Evolutionary conservation across 768 basidiomycete genomes (phyloP).

Genomic region (Panaeolus papilionaceus): DNA sequence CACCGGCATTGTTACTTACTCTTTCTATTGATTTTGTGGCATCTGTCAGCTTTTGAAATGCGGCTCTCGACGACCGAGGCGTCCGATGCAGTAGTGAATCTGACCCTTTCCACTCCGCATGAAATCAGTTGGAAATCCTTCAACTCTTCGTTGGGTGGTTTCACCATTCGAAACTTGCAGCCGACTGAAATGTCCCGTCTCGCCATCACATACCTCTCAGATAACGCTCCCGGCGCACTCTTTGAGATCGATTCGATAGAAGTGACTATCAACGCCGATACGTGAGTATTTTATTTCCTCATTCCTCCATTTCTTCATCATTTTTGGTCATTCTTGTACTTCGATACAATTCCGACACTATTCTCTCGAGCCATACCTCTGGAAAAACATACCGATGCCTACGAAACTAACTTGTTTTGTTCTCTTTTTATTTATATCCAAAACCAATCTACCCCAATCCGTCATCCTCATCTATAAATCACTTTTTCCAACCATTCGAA

Average conservation of each 20-base stretch:
- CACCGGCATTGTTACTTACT: neutral
- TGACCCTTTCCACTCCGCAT: constrained; percentile 52
- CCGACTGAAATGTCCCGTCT: constrained; percentile 48
- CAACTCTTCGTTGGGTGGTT: constrained; percentile 47
- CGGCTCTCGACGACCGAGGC: constrained; percentile 44
- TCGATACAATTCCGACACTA: neutral
- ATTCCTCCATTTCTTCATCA: neutral
- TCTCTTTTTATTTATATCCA: neutral
- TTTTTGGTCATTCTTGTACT: neutral
- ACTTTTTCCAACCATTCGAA: constrained; percentile 40
- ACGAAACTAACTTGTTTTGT: neutral
- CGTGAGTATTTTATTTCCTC: constrained; percentile 19
- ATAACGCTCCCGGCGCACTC: constrained; percentile 23
- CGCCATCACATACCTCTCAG: constrained; percentile 36
- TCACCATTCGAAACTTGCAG: constrained; percentile 45
- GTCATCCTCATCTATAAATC: constrained; percentile 34
- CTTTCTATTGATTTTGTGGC: constrained; percentile 33
- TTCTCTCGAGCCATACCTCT: neutral
- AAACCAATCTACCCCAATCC: constrained; percentile 5
- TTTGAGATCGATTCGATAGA: constrained; percentile 27
- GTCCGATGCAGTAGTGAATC: constrained; percentile 59
- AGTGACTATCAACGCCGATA: constrained; percentile 23
- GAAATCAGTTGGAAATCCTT: constrained; percentile 39
- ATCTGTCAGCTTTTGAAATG: constrained; percentile 41
- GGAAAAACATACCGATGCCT: neutral